phyloP scores from a whole-genome alignment of 495 filamentous ascomycete genomes.

The Emericellopsis terricola region DNA sequence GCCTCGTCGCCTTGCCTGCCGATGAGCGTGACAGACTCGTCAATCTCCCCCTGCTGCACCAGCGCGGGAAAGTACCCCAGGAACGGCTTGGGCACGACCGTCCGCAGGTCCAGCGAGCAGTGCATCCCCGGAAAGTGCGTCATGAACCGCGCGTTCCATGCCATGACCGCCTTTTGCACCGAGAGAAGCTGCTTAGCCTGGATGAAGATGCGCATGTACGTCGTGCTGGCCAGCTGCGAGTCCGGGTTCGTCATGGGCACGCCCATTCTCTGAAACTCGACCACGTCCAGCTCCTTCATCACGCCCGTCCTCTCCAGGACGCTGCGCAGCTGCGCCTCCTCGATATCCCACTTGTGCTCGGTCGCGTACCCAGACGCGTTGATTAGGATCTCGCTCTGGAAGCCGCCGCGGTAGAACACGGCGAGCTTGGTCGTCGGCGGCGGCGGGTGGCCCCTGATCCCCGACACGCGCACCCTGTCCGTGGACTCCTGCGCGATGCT shows the following conservation, averaged over 20 bases:
- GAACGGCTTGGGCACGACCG: conserved; percentile 8
- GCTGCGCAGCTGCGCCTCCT: conserved; percentile 19
- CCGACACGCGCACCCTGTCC: conserved; percentile 25
- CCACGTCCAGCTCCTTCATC: conserved; percentile 7
- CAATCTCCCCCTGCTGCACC: conserved; percentile 8
- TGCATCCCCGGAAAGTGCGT: conserved; percentile 12
- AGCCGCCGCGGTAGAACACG: conserved; percentile 28
- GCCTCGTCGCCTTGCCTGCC: conserved; percentile 1
- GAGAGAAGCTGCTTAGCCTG: conserved; percentile 9
- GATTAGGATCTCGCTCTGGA: conserved; percentile 17
- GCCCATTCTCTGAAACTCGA: conserved; percentile 13
- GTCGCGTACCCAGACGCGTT: conserved; percentile 22
- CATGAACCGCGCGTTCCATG: conserved; percentile 7
- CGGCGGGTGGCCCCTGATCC: conserved; percentile 25
- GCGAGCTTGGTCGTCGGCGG: conserved; percentile 37
- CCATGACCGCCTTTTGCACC: conserved; percentile 2
- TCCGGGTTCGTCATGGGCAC: conserved; percentile 11
- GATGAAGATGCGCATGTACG: conserved; percentile 12
- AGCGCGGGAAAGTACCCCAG: conserved; percentile 12
- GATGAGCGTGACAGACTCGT: conserved; percentile 8
- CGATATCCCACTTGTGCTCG: conserved; percentile 20
- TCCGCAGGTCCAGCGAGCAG: conserved; percentile 9
- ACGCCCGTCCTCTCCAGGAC: conserved; percentile 4
- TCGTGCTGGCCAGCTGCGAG: conserved; percentile 13
- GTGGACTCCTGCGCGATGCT: neutral